phyloP scores from a whole-genome alignment of 2,329 filamentous ascomycete species.

The Emergomyces africanus region DNA sequence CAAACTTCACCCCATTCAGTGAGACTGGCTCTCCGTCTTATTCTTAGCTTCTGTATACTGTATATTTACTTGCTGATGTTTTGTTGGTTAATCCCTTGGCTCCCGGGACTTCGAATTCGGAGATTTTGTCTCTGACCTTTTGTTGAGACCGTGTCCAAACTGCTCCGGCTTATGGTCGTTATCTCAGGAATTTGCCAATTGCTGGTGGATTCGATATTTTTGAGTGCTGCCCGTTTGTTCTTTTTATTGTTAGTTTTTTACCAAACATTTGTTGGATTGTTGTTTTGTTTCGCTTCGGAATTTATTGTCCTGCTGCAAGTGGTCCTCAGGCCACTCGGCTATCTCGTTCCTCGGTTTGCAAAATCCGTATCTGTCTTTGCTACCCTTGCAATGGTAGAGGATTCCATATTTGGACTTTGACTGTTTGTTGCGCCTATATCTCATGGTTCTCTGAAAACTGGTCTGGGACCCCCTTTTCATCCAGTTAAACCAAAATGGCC shows the following conservation, averaged over 20 bases:
- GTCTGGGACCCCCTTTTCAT: background rate
- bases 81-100: background rate
- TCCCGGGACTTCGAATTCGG: background rate
- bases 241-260: background rate
- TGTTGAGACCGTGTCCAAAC: background rate
- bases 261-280: background rate
- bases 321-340: background rate
- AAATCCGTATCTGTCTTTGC: background rate
- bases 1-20: background rate
- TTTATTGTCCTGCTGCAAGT: background rate
- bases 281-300: background rate
- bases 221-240: background rate
- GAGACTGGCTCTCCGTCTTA: background rate
- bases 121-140: background rate
- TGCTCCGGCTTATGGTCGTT: background rate
- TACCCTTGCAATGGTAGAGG: background rate
- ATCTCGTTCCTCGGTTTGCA: background rate
- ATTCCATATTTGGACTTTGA: background rate
- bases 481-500: conserved; percentile 4
- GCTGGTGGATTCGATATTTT: background rate
- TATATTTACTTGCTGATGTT: background rate
- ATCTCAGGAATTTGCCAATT: background rate
- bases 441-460: background rate
- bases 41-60: background rate
- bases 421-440: background rate